Evolutionary conservation across 202 grass and related monocot genomes (phyloP).

Genomic region (Bolboschoenoplectus hybrid): DNA sequence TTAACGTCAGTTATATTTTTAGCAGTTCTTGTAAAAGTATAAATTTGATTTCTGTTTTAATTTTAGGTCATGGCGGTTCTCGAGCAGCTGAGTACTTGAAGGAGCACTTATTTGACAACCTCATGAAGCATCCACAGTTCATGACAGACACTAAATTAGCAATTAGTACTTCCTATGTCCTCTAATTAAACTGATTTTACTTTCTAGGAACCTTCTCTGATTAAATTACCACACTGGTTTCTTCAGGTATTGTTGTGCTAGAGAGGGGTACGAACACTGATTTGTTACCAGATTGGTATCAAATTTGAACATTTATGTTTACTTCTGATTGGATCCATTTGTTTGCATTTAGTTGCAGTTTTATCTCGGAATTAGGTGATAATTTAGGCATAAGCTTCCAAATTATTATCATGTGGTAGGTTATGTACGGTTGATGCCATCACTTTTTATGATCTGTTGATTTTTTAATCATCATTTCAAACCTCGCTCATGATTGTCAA

Average conservation of each 20-base stretch:
- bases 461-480: constrained; percentile 24
- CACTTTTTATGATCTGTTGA: neutral
- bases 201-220: constrained; percentile 20
- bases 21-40: constrained; percentile 3
- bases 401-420: constrained; percentile 2
- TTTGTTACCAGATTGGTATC: neutral
- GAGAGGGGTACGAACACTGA: neutral
- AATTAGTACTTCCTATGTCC: constrained; percentile 59
- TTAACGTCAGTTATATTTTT: neutral
- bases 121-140: constrained; percentile 74
- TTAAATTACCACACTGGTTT: neutral
- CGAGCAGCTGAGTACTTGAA: constrained; percentile 73
- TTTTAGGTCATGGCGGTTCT: constrained; percentile 82
- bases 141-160: constrained; percentile 73
- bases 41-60: constrained; percentile 45
- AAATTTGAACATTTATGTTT: neutral
- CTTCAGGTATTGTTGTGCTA: neutral
- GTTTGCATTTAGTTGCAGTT: constrained; percentile 7
- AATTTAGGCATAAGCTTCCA: constrained; percentile 12
- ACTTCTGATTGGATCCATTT: neutral
- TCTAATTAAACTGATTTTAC: constrained; percentile 32
- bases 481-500: constrained; percentile 45
- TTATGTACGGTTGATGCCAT: neutral
- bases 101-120: constrained; percentile 79
- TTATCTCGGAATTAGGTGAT: constrained; percentile 17